These are phyloP conservation scores for Phanerochaete carnosa DNA, from an alignment of 768 basidiomycete species.

Conservation along the genomic window DNA sequence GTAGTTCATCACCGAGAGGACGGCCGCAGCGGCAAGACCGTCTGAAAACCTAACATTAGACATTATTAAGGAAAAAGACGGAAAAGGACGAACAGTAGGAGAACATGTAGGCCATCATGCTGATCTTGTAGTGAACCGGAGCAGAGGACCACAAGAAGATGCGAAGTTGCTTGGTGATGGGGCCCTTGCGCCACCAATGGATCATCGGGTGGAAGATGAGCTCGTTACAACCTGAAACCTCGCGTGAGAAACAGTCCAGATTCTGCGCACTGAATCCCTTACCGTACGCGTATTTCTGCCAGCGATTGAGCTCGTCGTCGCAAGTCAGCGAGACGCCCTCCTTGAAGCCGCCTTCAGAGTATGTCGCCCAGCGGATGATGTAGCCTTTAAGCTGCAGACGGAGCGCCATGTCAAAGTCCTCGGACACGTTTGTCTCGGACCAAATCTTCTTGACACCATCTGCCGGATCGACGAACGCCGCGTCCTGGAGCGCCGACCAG, in stretches of 20 bases:
- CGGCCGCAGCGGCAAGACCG: constrained; percentile 60
- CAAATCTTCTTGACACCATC: constrained; percentile 73
- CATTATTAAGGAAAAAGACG: neutral
- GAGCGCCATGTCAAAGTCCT: constrained; percentile 82
- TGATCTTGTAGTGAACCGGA: constrained; percentile 81
- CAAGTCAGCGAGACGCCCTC: constrained; percentile 89
- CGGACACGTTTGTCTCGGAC: constrained; percentile 80
- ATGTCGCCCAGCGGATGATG: constrained; percentile 83
- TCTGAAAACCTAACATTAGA: constrained; percentile 26
- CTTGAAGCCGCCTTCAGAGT: constrained; percentile 82
- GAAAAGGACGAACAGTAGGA: constrained; percentile 36
- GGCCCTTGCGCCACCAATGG: constrained; percentile 75
- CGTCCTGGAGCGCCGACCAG: constrained; percentile 88
- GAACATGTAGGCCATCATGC: constrained; percentile 65
- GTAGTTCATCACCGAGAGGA: constrained; percentile 68
- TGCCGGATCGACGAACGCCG: constrained; percentile 64
- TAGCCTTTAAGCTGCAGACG: constrained; percentile 64
- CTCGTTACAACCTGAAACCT: constrained; percentile 57
- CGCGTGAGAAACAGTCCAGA: neutral
- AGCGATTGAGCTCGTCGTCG: constrained; percentile 88
- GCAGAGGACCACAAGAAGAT: constrained; percentile 74
- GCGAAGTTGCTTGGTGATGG: constrained; percentile 79
- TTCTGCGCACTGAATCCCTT: constrained; percentile 15
- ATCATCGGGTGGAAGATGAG: constrained; percentile 83
- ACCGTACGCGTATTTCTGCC: constrained; percentile 89